phyloP scores from a whole-genome alignment of 2,329 filamentous ascomycete genomes.

The Pseudodiploospora longispora region DNA sequence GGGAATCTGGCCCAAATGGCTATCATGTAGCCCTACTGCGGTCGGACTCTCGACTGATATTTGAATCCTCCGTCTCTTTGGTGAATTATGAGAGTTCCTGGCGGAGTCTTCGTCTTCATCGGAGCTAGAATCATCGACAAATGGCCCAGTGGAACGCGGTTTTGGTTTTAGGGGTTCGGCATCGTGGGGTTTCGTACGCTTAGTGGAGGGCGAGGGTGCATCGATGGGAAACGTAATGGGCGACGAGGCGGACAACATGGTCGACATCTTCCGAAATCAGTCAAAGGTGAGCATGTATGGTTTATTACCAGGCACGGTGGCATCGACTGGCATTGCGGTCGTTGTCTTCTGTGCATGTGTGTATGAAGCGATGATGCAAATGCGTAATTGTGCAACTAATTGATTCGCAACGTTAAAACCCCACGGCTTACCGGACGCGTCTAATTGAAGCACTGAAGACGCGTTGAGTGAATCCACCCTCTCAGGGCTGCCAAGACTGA shows the following conservation, averaged over 20 bases:
- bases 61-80: conserved; percentile 25
- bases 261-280: not conserved
- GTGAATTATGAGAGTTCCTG: conserved; percentile 10
- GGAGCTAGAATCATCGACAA: conserved; percentile 30
- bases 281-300: not conserved
- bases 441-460: conserved; percentile 10
- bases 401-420: too few species aligned
- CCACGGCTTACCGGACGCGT: conserved; percentile 4
- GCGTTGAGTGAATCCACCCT: conserved; percentile 17
- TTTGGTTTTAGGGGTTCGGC: conserved; percentile 26
- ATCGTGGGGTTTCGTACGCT: conserved; percentile 29
- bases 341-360: too few species aligned
- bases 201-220: conserved; percentile 30
- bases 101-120: conserved; percentile 16
- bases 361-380: too few species aligned
- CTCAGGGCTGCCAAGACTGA: conserved; percentile 3
- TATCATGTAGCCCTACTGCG: conserved; percentile 2
- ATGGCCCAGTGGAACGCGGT: conserved; percentile 28
- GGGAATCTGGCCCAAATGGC: conserved; percentile 1
- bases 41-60: conserved; percentile 10
- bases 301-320: too few species aligned
- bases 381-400: too few species aligned
- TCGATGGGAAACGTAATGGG: conserved; percentile 47
- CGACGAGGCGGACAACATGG: conserved; percentile 54
- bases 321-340: too few species aligned